Percentiles rank a stretch among this genome's conserved stretches.
These are phyloP conservation scores for Chalciporus piperatoides DNA, from an alignment of 1,284 basidiomycete species.

Conservation along the genomic window DNA sequence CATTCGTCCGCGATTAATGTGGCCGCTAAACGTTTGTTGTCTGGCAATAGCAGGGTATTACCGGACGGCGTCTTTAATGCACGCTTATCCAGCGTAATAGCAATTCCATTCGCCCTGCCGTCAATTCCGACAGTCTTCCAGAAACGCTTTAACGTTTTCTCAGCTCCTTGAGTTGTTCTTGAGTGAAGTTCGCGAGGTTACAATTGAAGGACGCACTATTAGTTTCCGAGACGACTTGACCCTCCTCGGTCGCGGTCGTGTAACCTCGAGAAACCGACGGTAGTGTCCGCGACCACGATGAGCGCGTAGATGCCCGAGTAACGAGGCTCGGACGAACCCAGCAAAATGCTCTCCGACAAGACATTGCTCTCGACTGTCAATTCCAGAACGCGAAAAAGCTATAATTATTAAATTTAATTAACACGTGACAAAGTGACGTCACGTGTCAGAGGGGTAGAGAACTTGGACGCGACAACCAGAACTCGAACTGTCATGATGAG, in stretches of 20 bases:
- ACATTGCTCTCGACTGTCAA: constrained; percentile 15
- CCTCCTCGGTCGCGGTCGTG: constrained; percentile 32
- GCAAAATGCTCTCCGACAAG: constrained; percentile 1
- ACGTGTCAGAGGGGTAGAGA: constrained; percentile 12
- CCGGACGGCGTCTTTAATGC: constrained; percentile 87
- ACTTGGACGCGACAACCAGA: not conserved
- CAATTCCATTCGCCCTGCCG: constrained; percentile 52
- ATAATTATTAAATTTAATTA: too few relatives aligned
- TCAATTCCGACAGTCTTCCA: constrained; percentile 86
- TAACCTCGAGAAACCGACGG: constrained; percentile 12
- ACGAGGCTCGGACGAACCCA: constrained; percentile 5
- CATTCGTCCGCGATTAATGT: constrained; percentile 91
- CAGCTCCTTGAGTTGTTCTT: constrained; percentile 58
- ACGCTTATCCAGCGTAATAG: constrained; percentile 81
- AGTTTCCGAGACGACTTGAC: constrained; percentile 49
- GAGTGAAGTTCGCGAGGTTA: constrained; percentile 4
- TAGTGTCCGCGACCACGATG: not conserved
- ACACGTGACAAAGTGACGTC: constrained; percentile 32
- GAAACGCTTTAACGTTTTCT: constrained; percentile 81
- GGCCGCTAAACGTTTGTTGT: constrained; percentile 70
- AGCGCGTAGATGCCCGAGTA: not conserved
- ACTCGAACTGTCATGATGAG: constrained; percentile 18
- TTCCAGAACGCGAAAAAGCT: constrained; percentile 3
- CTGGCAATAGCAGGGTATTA: constrained; percentile 69
- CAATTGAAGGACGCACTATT: constrained; percentile 41